Base-by-base conservation (phyloP, 306 rosid species). In the Cyclanthera cordifolia region DNA sequence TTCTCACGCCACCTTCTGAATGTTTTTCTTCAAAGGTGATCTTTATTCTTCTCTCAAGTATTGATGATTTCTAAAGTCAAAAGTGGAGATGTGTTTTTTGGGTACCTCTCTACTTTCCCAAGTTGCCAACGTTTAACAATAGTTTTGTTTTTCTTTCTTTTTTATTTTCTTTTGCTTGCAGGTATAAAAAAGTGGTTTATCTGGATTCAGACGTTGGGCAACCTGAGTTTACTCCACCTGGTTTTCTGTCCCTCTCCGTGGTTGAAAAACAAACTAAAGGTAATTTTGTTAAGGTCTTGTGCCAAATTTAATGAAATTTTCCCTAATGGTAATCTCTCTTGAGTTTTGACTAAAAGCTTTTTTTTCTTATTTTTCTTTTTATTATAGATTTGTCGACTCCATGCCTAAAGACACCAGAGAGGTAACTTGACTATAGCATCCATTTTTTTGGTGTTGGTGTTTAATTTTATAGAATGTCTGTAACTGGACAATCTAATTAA, bases 121-220 rank as follows among this genome's bases (percentile, higher is more conserved):
- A 2, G 12, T 25, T n/a, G n/a, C n/a, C n/a, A n/a, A n/a, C n/a
- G n/a, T n/a, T n/a, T n/a, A n/a, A n/a, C n/a, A n/a, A n/a, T n/a
- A n/a, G n/a, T n/a, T n/a, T n/a, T 32, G 37, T 1, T 32, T 32
- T 32, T 32, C 3, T 32, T 32, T 28, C 2, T 32, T 32, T 32
- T 34, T 34, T 34, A 32, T 43, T 2, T 43, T 53, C 59, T 3
- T n/a, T 3, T 32, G 13, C 70, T 63, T 79, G 34, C 77, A 82
- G 94, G 78, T 79, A 76, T 53, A 72, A 21, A 34, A 84, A 75
- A 79, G 98, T 90, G 32, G 91, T 82, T 69, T 93, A 86, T 80
- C 74, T 91, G 15, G 96, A 91, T 74, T 85, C 95, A 17, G 97
- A 91, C 79, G 96, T 89, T 34, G 98, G 98, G 69, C 98, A 93